Base-by-base conservation (phyloP, 1,139 yeast genomes). In the Saccharomyces pastorianus region DNA sequence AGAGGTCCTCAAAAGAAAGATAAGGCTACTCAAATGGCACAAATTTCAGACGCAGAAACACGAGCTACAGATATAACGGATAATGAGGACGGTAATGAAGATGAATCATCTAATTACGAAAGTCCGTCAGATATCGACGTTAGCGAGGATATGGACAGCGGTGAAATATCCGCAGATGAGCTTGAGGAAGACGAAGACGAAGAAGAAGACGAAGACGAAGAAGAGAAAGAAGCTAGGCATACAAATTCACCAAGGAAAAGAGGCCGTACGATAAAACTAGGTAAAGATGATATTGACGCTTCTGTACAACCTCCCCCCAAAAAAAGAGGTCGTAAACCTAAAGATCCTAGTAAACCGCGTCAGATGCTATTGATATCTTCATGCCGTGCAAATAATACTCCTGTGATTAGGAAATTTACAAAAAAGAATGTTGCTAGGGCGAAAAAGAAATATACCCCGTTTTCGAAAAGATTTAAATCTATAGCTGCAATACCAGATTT, bases 361-460 rank as follows among this genome's bases (percentile, higher is more conserved):
- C 44, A 38, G 46, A 38, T 32, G 50, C 48, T 44, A 48, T 28
- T 34, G 28, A 41, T 44, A 41, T 42, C 46, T 31, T 49, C 9
- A 32, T 51, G 51, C 47, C 51, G 20, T 23, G 49, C 48, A 14
- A 49, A 44, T 28, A 47, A 44, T 14, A 34, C 55, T 2, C 54
- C 56, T 2, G 50, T 56, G 1, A 57, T 64, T 25, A 64, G 64
- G 51, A 65, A 66, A 38, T 67, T 64, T 46, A 65, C 70, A 0
- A 68, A 66, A 51, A 67, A 61, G 47, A 68, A 67, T 53, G 69
- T 67, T 20, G 66, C 59, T 13, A 61, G 71, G 47, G 70, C 71
- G 7, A 68, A 67, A 50, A 67, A 66, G 54, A 68, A 68, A 27
- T 68, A 68, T 56, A 67, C 70, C 0, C 69, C 71, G 17, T 68